phyloP scores from a whole-genome alignment of 495 filamentous ascomycete genomes.

The Elaphomyces granulatus region DNA sequence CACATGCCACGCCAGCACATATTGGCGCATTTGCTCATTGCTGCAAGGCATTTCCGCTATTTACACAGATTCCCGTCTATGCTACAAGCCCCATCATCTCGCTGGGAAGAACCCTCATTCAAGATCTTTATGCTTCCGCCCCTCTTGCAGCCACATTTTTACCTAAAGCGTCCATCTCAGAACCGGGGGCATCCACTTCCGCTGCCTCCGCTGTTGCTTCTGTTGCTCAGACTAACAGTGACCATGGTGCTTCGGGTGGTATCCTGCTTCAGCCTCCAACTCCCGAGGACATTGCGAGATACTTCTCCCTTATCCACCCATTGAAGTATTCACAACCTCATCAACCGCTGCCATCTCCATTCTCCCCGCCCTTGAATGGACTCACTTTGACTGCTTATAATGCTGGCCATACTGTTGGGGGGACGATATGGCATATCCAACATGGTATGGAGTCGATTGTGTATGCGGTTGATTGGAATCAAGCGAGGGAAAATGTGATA shows the following conservation, averaged over 20 bases:
- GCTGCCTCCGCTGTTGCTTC: slow-evolving; percentile 21
- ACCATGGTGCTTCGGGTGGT: slow-evolving; percentile 20
- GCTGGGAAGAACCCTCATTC: slow-evolving; percentile 75
- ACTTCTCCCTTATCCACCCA: slow-evolving; percentile 84
- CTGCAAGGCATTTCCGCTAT: slow-evolving; percentile 89
- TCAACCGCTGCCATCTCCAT: slow-evolving; percentile 70
- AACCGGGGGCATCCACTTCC: slow-evolving; percentile 42
- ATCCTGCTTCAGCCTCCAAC: slow-evolving; percentile 73
- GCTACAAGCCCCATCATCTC: slow-evolving; percentile 88
- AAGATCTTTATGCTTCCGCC: slow-evolving; percentile 85
- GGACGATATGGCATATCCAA: slow-evolving; percentile 98
- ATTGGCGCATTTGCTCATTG: slow-evolving; percentile 91
- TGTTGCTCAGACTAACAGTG: slow-evolving; percentile 5
- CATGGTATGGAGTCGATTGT: slow-evolving; percentile 95
- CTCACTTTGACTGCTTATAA: slow-evolving; percentile 94
- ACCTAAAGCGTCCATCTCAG: slow-evolving; percentile 48
- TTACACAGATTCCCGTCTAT: slow-evolving; percentile 89
- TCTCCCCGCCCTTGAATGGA: slow-evolving; percentile 78
- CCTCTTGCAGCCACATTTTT: slow-evolving; percentile 76
- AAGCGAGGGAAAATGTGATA: slow-evolving; percentile 82
- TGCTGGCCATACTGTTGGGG: slow-evolving; percentile 88
- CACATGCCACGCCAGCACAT: slow-evolving; percentile 80
- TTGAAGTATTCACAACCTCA: slow-evolving; percentile 96
- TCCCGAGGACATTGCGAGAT: slow-evolving; percentile 73
- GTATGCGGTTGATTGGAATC: slow-evolving; percentile 96